These are phyloP conservation scores for Amaranthus cruentus DNA, from an alignment of 148 eudicot genomes.

Conservation along the genomic window DNA sequence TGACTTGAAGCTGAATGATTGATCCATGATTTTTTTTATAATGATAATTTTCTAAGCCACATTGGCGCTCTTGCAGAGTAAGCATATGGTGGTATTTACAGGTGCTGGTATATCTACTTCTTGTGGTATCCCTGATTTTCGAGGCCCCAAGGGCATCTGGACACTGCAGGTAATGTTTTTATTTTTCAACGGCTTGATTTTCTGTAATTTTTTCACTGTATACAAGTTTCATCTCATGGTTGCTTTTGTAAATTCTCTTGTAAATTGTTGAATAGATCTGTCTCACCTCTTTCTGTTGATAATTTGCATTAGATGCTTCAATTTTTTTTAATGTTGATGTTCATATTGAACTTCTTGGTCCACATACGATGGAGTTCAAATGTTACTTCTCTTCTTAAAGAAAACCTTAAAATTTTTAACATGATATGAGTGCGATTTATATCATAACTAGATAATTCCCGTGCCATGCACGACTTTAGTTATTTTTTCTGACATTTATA, in stretches of 20 bases:
- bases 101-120: conserved; percentile 99
- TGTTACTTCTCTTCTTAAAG: too few species aligned
- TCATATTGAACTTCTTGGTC: neutral
- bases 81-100: conserved; percentile 90
- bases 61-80: conserved; percentile 57
- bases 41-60: neutral
- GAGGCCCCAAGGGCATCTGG: conserved; percentile 98
- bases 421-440: too few species aligned
- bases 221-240: neutral
- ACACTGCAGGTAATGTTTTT: conserved; percentile 74
- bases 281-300: neutral
- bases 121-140: conserved; percentile 97
- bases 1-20: neutral
- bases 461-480: too few species aligned
- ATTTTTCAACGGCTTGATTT: neutral
- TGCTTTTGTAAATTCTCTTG: neutral
- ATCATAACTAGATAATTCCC: too few species aligned
- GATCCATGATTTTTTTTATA: neutral
- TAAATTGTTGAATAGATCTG: neutral
- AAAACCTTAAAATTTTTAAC: too few species aligned
- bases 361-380: too few species aligned
- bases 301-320: neutral
- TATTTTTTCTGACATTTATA: too few species aligned
- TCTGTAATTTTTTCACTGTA: neutral
- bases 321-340: neutral